Conservation (phyloP, 371 early-diverging fungal species). For the Gilbertella persicaria region DNA sequence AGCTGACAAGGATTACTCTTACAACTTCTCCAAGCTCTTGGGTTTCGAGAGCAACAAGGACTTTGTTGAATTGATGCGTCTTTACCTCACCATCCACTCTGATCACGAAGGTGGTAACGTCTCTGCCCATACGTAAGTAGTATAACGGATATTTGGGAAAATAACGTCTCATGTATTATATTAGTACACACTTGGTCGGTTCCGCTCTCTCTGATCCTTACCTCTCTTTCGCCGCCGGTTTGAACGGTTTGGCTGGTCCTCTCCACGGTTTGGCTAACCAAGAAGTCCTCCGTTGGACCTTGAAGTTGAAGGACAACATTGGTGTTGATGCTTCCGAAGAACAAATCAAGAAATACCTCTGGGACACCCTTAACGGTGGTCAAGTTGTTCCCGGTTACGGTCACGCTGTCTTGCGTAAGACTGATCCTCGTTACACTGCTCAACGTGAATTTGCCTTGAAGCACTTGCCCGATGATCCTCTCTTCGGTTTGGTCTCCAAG, state of each 20-base stretch:
- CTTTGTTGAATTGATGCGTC: constrained; percentile 96
- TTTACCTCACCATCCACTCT: constrained; percentile 98
- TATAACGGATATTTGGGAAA: neutral
- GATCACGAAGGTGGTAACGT: constrained; percentile 99
- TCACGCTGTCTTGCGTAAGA: constrained; percentile 95
- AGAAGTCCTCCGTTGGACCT: constrained; percentile 97
- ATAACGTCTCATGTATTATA: neutral
- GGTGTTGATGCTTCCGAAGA: constrained; percentile 90
- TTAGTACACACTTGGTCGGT: constrained; percentile 91
- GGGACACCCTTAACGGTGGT: constrained; percentile 93
- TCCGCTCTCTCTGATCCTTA: constrained; percentile 98
- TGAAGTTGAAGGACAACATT: constrained; percentile 88
- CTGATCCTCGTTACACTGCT: constrained; percentile 97
- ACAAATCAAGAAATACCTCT: constrained; percentile 93
- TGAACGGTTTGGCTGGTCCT: constrained; percentile 98
- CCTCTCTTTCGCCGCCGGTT: constrained; percentile 95
- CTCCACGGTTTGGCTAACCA: constrained; percentile 99
- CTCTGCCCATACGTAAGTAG: constrained; percentile 82
- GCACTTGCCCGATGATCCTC: constrained; percentile 95
- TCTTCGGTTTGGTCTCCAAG: constrained; percentile 95
- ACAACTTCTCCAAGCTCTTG: constrained; percentile 92
- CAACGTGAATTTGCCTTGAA: constrained; percentile 99
- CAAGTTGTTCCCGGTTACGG: constrained; percentile 99
- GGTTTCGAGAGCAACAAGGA: constrained; percentile 87
- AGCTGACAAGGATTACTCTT: constrained; percentile 87